These are phyloP conservation scores for Microcyclospora tardicrescens DNA, from an alignment of 2,329 filamentous ascomycete genomes.

Conservation along the genomic window DNA sequence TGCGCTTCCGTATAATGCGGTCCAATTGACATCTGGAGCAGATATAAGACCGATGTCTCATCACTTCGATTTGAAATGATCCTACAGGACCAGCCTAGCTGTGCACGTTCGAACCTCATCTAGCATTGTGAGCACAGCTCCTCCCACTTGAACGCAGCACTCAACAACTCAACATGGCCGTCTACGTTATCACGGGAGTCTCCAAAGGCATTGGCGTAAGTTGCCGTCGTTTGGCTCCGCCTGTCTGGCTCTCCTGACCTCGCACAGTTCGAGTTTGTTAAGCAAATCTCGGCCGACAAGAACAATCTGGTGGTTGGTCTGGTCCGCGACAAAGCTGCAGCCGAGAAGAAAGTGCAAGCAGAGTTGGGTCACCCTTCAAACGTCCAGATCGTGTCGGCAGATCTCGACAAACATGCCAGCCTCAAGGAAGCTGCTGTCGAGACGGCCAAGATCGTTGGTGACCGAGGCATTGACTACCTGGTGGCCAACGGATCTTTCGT, in stretches of 20 bases:
- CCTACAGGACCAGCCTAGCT: too few relatives aligned
- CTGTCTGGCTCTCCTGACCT: not conserved
- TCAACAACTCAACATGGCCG: not conserved
- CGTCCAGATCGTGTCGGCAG: constrained; percentile 35
- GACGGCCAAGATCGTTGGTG: constrained; percentile 13
- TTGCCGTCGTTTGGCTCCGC: not conserved
- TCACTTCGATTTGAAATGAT: too few relatives aligned
- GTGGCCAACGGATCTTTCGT: constrained; percentile 22
- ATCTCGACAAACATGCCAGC: constrained; percentile 29
- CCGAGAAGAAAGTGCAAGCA: constrained; percentile 8
- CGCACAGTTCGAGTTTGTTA: constrained; percentile 18
- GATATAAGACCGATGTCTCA: too few relatives aligned
- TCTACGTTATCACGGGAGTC: not conserved
- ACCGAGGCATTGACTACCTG: constrained; percentile 15
- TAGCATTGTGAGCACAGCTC: too few relatives aligned
- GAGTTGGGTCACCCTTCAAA: constrained; percentile 21
- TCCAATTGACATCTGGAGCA: too few relatives aligned
- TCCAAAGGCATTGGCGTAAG: not conserved
- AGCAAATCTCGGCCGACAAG: constrained; percentile 16
- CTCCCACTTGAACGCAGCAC: not conserved
- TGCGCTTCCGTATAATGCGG: too few relatives aligned
- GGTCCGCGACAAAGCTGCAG: constrained; percentile 20
- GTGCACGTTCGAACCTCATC: too few relatives aligned
- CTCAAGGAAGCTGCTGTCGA: constrained; percentile 23
- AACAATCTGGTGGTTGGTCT: constrained; percentile 23